These are phyloP conservation scores for Backusella mclennaniae DNA, from an alignment of 192 early-diverging fungal species.

Conservation along the genomic window DNA sequence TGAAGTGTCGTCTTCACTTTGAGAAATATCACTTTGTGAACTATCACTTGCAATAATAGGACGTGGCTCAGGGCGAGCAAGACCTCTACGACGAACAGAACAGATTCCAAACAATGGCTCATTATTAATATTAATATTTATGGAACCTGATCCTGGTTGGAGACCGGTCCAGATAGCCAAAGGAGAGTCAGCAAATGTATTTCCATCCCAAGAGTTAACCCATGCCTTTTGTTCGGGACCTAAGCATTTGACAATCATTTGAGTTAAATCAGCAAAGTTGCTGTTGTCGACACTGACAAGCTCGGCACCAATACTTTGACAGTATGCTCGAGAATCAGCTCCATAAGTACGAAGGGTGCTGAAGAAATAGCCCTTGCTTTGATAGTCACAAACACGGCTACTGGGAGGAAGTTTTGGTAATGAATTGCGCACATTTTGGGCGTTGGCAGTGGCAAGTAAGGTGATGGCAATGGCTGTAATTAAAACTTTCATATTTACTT, in stretches of 20 bases:
- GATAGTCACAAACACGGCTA: not conserved
- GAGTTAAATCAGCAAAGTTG: not conserved
- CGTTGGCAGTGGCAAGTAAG: not conserved
- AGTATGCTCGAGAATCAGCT: not conserved
- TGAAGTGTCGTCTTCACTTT: not conserved
- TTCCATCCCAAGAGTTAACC: slow-evolving; percentile 1
- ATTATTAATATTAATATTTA: not conserved
- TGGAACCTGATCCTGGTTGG: not conserved
- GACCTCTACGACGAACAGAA: not conserved
- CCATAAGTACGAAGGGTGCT: not conserved
- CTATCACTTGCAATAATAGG: not conserved
- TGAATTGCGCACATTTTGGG: not conserved
- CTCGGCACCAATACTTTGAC: not conserved
- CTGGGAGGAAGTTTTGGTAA: not conserved
- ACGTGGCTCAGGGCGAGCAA: not conserved
- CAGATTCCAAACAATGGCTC: not conserved
- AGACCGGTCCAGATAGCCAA: not conserved
- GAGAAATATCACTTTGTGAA: too few relatives aligned
- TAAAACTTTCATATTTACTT: not conserved
- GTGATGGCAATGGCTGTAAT: not conserved
- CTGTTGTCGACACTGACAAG: not conserved
- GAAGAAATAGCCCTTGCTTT: not conserved
- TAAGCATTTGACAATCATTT: not conserved
- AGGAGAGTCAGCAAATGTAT: not conserved
- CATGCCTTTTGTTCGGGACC: not conserved